These are phyloP conservation scores for Phytophthora pistaciae DNA, from an alignment of 352 stramenopile species.

Conservation along the genomic window DNA sequence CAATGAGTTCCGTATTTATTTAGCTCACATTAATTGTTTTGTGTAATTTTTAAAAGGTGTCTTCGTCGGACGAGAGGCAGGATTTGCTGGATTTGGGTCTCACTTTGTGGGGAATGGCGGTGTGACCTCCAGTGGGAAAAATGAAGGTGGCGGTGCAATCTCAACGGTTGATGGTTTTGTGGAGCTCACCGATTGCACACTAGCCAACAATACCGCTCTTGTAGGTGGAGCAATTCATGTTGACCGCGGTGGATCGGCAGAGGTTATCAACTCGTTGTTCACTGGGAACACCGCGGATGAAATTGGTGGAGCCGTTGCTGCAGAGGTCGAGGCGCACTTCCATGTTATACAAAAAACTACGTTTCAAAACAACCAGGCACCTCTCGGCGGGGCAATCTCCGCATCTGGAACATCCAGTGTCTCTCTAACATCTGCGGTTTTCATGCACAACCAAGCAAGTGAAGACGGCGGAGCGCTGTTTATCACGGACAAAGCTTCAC, in stretches of 20 bases:
- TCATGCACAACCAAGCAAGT: conserved; percentile 33
- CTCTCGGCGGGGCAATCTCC: conserved; percentile 40
- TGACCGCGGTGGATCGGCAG: conserved; percentile 40
- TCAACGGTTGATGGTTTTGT: conserved; percentile 48
- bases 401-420: conserved; percentile 16
- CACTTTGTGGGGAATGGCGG: conserved; percentile 53
- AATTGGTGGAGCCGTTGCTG: conserved; percentile 50
- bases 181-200: conserved; percentile 35
- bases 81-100: conserved; percentile 27
- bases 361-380: conserved; percentile 55
- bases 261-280: conserved; percentile 40
- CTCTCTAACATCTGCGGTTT: conserved; percentile 19
- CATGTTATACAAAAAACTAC: conserved; percentile 17
- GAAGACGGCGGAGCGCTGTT: conserved; percentile 46
- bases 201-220: conserved; percentile 63
- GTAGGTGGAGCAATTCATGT: conserved; percentile 53
- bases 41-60: conserved; percentile 35
- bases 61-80: conserved; percentile 59
- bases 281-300: conserved; percentile 55
- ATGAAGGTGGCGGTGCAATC: conserved; percentile 64
- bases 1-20: background rate
- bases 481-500: conserved; percentile 28
- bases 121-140: conserved; percentile 59
- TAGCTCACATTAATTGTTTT: background rate
- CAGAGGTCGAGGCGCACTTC: conserved; percentile 25